Percentiles rank a stretch among this genome's conserved stretches.
Evolutionary conservation across 2,329 filamentous ascomycete genomes (phyloP).

Genomic region (Elsinoe batatas): DNA sequence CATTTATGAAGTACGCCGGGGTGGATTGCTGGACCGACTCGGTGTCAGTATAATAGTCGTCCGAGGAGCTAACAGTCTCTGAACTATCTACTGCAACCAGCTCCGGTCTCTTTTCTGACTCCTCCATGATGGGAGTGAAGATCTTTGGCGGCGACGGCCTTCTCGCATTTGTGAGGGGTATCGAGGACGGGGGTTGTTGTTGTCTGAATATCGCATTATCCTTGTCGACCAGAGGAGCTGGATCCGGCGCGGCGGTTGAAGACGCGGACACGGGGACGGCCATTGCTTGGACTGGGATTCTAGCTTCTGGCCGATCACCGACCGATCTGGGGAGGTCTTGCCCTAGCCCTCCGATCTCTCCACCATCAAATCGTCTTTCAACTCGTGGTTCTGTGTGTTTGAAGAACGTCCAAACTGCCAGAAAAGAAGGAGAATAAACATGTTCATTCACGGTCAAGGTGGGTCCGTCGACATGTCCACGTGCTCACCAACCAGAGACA

Average conservation of each 20-base stretch:
- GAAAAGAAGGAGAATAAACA: not conserved
- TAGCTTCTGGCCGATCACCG: no score
- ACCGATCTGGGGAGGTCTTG: no score
- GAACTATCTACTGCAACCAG: conserved; percentile 25
- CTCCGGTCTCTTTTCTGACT: conserved; percentile 22
- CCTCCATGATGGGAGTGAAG: conserved; percentile 25
- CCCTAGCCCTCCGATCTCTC: not conserved
- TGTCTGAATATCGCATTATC: not conserved
- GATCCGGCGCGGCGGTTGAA: conserved; percentile 1
- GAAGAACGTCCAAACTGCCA: not conserved
- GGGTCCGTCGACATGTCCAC: no score
- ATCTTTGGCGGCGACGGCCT: conserved; percentile 6
- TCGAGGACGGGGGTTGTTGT: not conserved
- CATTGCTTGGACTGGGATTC: not conserved
- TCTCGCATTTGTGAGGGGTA: not conserved
- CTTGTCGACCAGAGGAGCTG: not conserved
- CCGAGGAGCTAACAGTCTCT: conserved; percentile 22
- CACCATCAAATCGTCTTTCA: not conserved
- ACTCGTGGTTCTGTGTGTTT: not conserved
- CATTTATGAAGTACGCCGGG: conserved; percentile 7
- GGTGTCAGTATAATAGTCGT: conserved; percentile 18
- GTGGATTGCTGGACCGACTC: conserved; percentile 10
- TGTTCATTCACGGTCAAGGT: not conserved
- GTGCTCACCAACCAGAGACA: not conserved
- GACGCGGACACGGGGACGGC: not conserved